Evolutionary conservation across 2,329 filamentous ascomycete species (phyloP).

Genomic region (Alternaria hordeiaustralica): DNA sequence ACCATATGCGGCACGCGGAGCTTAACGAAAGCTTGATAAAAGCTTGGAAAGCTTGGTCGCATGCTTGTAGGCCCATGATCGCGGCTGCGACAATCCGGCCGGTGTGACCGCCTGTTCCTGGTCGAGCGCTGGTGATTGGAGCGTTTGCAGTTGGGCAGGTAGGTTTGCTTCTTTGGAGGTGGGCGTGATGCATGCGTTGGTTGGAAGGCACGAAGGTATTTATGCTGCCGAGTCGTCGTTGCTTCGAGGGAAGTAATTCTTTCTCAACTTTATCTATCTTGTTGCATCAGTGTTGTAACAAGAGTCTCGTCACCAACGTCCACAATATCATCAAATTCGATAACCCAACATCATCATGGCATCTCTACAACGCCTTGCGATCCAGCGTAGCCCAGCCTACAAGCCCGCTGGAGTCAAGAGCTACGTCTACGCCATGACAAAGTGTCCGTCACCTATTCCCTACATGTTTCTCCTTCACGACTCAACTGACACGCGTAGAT

Average conservation of each 20-base stretch:
- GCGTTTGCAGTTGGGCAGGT: neutral
- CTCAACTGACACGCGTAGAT: constrained; percentile 18
- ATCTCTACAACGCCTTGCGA: constrained; percentile 23
- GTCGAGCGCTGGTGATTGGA: neutral
- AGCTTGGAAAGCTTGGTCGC: constrained; percentile 14
- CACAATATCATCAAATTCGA: neutral
- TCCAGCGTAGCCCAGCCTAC: constrained; percentile 25
- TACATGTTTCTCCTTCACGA: too few relatives aligned
- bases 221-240: neutral
- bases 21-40: constrained; percentile 5
- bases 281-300: neutral
- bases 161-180: neutral
- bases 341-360: constrained; percentile 5
- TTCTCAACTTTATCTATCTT: neutral
- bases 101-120: neutral
- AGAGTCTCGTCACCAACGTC: neutral
- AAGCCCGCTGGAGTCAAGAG: constrained; percentile 26
- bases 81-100: neutral
- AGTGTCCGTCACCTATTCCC: constrained; percentile 9
- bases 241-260: neutral
- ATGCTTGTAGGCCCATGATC: constrained; percentile 6
- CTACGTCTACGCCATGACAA: constrained; percentile 27
- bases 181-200: constrained; percentile 1
- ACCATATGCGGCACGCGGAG: neutral
- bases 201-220: neutral